Percentiles rank a stretch among this genome's conserved stretches.
Conservation (phyloP, 495 filamentous ascomycete species). For the Podospora sp. region DNA sequence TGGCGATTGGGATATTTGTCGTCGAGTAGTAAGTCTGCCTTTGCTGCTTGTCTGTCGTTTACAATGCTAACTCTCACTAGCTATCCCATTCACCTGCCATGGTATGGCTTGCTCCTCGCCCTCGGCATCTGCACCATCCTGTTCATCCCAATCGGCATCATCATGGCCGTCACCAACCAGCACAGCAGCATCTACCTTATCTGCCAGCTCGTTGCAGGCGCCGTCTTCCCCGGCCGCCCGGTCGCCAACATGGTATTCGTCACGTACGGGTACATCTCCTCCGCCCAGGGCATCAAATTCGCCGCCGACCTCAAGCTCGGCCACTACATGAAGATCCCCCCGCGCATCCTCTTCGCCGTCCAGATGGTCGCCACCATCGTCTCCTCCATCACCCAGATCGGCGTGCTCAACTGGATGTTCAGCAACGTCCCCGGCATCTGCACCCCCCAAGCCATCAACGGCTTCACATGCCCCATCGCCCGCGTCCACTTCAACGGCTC, state of each 20-base stretch:
- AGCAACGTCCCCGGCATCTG: conserved; percentile 73
- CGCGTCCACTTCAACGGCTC: conserved; percentile 88
- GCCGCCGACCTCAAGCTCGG: conserved; percentile 84
- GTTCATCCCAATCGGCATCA: conserved; percentile 79
- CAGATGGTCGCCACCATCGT: conserved; percentile 81
- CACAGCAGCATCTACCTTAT: conserved; percentile 80
- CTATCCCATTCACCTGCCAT: conserved; percentile 73
- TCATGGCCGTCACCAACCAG: conserved; percentile 85
- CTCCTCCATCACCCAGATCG: conserved; percentile 77
- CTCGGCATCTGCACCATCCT: conserved; percentile 71
- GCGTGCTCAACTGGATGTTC: conserved; percentile 90
- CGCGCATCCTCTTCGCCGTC: conserved; percentile 74
- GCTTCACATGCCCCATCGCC: conserved; percentile 85
- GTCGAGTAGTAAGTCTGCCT: conserved; percentile 66
- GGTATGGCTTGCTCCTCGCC: conserved; percentile 77
- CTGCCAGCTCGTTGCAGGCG: conserved; percentile 80
- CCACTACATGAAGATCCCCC: conserved; percentile 93
- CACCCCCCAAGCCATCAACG: conserved; percentile 74
- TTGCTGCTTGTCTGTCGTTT: neutral
- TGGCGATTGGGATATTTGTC: conserved; percentile 76
- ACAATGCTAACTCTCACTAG: conserved; percentile 35
- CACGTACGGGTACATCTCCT: conserved; percentile 81
- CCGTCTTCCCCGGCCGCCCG: conserved; percentile 75
- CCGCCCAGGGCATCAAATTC: conserved; percentile 83
- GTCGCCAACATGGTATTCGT: conserved; percentile 90